Evolutionary conservation across 768 basidiomycete species (phyloP), one percentile per base, ranked within the genome.

Genomic region (Boletus reticulatus): DNA sequence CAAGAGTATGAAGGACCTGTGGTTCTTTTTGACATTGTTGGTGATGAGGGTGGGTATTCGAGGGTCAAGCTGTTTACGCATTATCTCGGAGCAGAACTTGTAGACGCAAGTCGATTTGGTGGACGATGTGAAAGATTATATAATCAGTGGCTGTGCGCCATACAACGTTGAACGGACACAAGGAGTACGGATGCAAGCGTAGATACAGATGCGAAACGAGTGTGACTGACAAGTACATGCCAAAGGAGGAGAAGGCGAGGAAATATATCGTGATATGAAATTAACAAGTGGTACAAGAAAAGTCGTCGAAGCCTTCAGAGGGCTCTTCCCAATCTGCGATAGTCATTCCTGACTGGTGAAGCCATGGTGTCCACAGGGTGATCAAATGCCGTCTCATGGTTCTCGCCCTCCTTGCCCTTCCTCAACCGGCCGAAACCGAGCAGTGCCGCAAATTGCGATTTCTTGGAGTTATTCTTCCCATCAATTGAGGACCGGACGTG

Each of bases 1-100:
- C 43, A 98, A 82, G 37, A 98, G 92, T 71, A 98, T 89, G 78
- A 99, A 98, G 2, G 92, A 94, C 37, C 97, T 80, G 62, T 98
- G 89, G 62, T 95, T 94, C 62, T 86, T 82, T 72, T 92, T 88
- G 69, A 97, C 94, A 82, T 92, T 92, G 71, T 96, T 96, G 62
- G 83, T 86, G 69, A 98, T 94, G 52, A 98, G 84, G 49, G 87
- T 88, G 17, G 92, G 93, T 59, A 98, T 93, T 39, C 96, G 89
- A 47, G 89, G 88, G 72, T 98, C 96, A 53, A 97, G 84, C 65
- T 92, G 89, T 72, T 92, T 92, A 50, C 89, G 82, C 90, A 92
- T 92, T n/a, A 27, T 27, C 24, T 9, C 27, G 27, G 27, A 11
- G 24, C n/a, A 41, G 22, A 44, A 48, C 16, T 8, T 46, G 31